Evolutionary conservation across 805 yeast genomes (phyloP).

Genomic region (Candida dajiaensis): DNA sequence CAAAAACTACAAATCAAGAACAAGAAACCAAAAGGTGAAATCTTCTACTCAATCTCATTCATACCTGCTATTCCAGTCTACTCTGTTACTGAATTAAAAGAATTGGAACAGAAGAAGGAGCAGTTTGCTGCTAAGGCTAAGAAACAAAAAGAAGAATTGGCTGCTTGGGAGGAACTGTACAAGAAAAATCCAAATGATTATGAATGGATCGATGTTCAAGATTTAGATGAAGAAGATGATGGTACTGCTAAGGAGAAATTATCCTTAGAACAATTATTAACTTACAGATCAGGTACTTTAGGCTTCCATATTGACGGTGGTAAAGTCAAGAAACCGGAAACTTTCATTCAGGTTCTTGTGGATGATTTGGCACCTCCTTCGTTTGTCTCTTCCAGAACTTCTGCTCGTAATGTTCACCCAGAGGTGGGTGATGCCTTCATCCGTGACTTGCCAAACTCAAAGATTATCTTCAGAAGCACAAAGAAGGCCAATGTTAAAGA

Average conservation of each 20-base stretch:
- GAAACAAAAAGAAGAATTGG: conserved; percentile 28
- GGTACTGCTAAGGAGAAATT: conserved; percentile 37
- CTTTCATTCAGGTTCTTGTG: conserved; percentile 51
- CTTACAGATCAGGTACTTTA: conserved; percentile 57
- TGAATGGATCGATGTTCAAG: conserved; percentile 51
- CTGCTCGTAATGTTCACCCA: conserved; percentile 38
- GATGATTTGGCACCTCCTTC: conserved; percentile 63
- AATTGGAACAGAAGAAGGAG: conserved; percentile 37
- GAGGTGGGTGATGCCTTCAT: conserved; percentile 57
- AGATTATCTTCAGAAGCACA: conserved; percentile 49
- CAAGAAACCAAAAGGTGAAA: conserved; percentile 42
- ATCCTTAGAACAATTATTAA: conserved; percentile 45
- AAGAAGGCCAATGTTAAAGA: conserved; percentile 42
- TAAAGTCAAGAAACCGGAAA: conserved; percentile 38
- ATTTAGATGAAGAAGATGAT: conserved; percentile 33
- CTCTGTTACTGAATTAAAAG: conserved; percentile 48
- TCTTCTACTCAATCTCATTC: conserved; percentile 54
- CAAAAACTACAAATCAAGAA: conserved; percentile 28
- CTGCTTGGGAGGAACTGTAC: conserved; percentile 44
- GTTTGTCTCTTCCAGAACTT: conserved; percentile 43
- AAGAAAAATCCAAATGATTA: conserved; percentile 54
- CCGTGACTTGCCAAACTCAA: conserved; percentile 65
- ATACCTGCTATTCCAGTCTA: conserved; percentile 61
- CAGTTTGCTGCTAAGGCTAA: conserved; percentile 31
- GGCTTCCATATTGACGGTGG: conserved; percentile 50